Conservation (phyloP, 2,329 filamentous ascomycete genomes). For the Colletotrichum gloeosporioides region DNA sequence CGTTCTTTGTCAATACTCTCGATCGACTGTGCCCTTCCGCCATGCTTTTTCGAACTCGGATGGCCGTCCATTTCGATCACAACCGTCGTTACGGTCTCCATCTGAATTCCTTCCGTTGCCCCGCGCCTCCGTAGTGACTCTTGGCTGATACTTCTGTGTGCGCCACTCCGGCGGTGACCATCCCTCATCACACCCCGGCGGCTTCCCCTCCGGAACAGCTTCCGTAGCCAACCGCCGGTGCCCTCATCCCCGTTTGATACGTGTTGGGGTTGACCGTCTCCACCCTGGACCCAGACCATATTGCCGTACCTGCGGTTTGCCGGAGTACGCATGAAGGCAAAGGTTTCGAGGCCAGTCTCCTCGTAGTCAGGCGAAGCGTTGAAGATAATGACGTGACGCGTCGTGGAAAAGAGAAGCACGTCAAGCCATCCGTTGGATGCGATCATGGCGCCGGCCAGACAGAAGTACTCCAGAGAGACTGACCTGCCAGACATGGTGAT, state of each 20-base stretch:
- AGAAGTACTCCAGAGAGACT: conserved; percentile 54
- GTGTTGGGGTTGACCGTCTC: background rate
- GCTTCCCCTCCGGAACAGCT: background rate
- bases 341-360: conserved; percentile 14
- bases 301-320: conserved; percentile 14
- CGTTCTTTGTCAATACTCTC: conserved; percentile 9
- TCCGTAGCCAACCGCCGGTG: conserved; percentile 14
- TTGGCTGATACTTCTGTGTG: conserved; percentile 14
- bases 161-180: background rate
- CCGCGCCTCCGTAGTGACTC: conserved; percentile 4
- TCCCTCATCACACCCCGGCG: background rate
- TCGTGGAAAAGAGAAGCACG: conserved; percentile 44
- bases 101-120: conserved; percentile 39
- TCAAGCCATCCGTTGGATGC: conserved; percentile 52
- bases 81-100: conserved; percentile 49
- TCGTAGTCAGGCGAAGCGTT: conserved; percentile 15
- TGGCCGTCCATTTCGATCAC: conserved; percentile 37
- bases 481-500: conserved; percentile 55
- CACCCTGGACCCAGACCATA: conserved; percentile 21
- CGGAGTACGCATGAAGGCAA: conserved; percentile 19
- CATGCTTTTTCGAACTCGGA: background rate
- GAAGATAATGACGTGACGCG: conserved; percentile 40
- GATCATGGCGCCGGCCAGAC: conserved; percentile 56
- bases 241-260: background rate
- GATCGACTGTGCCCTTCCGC: background rate